Evolutionary conservation across 148 eudicot genomes (phyloP), one percentile per base, ranked within the genome.

Genomic region (Cornus suecica): DNA sequence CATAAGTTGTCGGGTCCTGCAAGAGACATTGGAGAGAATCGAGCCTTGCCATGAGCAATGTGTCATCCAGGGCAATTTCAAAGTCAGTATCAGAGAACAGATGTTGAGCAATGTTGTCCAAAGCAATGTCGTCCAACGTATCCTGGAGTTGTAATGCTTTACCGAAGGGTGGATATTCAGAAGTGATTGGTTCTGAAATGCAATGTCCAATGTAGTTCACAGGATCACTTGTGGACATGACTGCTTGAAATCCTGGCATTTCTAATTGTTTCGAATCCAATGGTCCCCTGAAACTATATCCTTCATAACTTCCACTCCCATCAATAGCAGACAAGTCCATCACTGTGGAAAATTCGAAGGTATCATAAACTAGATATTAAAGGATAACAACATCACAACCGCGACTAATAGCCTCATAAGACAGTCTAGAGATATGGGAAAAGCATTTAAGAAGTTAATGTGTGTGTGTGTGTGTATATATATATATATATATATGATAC

Each of bases 11-110:
- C 4, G 10, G 61, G 61, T 54, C 51, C 51, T 45, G 51, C 51
- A 45, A 13, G 51, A 45, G 51, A 45, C 51, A 11, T 6, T 45
- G 14, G 4, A 45, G 51, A 45, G 51, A 45, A 45, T 45, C 10
- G 69, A 92, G 93, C 82, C 91, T 86, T 15, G 89, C 78, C 99
- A 95, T 92, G 71, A 95, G 89, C 15, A 81, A 88, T 45, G 80
- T 86, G 76, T 95, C 99, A 64, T 92, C 97, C 9, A 88, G 87
- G 31, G 83, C 82, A 25, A 83, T 34, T 9, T 88, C 67, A n/a
- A 69, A 56, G 20, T 87, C 87, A n/a, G 85, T 71, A 80, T 94
- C 97, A 15, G 88, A 79, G 10, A 94, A 83, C 56, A 91, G 83
- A 72, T 78, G 81, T 66, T 88, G 84, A 16, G 97, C 75, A 56